Evolutionary conservation across 1,284 basidiomycete species (phyloP), one percentile per base, ranked within the genome.

Genomic region (Leccinum angustisporum): DNA sequence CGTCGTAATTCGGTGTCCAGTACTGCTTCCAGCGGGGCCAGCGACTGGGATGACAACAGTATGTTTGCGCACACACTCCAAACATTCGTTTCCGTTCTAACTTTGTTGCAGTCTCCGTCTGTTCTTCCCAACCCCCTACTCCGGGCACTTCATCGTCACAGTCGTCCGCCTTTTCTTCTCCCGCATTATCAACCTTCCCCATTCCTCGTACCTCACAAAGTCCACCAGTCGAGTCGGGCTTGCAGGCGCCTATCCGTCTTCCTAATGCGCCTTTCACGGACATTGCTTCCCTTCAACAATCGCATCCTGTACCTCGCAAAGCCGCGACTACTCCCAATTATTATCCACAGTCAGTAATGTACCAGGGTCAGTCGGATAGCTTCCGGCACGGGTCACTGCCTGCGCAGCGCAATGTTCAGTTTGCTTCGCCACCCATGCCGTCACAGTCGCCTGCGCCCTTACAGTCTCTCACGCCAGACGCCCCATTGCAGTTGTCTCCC

Each of bases 21-120:
- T 8, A 86, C 83, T 0, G 77, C 79, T 0, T 84, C 84, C 10
- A 86, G 81, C 61, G 83, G 79, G 43, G 78, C 78, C 34, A 89
- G 87, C 66, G 88, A 91, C 71, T 90, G 88, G 87, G 89, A 91
- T 69, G 88, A 90, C 72, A 84, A 77, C 78, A 80, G 89, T 90
- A 70, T 73, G 88, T 63, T 55, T 5, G 0, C 16, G 1, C 33
- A 0, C 34, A 10, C 10, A 2, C 30, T 6, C 25, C 11, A 30
- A 13, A 2, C 25, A 48, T 5, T 43, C 30, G 5, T 61, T 55
- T 30, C 27, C 38, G 55, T 59, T 60, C 59, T 65, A 54, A 56
- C 56, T 4, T 38, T 1, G 48, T 53, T 51, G 54, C 70, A 88
- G 88, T 86, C 16, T 90, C 88, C 0, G 75, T 87, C 55, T 88